These are phyloP conservation scores for Gaillardinia entomophila DNA, from an alignment of 805 yeast species.

Conservation along the genomic window DNA sequence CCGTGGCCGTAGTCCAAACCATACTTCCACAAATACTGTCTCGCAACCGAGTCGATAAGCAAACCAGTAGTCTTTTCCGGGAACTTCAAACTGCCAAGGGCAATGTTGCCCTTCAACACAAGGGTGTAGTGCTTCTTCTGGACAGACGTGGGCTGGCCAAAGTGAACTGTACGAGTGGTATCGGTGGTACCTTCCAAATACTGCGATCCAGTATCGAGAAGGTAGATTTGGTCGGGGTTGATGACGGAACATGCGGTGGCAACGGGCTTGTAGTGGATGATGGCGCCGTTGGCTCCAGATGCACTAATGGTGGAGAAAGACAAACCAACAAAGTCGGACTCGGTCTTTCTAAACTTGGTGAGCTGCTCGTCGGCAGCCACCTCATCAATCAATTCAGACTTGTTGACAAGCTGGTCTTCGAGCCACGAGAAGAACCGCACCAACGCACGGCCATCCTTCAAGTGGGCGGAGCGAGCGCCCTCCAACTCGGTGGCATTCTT, in stretches of 20 bases:
- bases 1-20: constrained; percentile 61
- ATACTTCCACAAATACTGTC: constrained; percentile 51
- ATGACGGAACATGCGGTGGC: constrained; percentile 38
- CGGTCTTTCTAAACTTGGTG: constrained; percentile 31
- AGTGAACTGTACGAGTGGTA: constrained; percentile 57
- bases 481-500: constrained; percentile 45
- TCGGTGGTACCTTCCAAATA: constrained; percentile 62
- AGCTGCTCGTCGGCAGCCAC: constrained; percentile 51
- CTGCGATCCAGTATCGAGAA: constrained; percentile 58
- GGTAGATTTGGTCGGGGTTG: constrained; percentile 47
- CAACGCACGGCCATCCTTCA: constrained; percentile 55
- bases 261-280: constrained; percentile 67
- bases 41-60: constrained; percentile 51
- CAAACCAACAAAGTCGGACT: constrained; percentile 51
- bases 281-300: constrained; percentile 71
- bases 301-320: constrained; percentile 74
- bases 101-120: constrained; percentile 54
- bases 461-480: constrained; percentile 48
- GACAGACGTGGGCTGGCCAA: constrained; percentile 40
- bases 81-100: constrained; percentile 43
- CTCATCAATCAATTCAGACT: constrained; percentile 46
- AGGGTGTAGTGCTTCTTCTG: constrained; percentile 48
- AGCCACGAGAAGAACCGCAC: constrained; percentile 53
- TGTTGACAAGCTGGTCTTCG: constrained; percentile 43
- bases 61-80: constrained; percentile 53